Percentiles rank a stretch among this genome's conserved stretches.
Conservation (phyloP, 495 filamentous ascomycete genomes). For the Schizothecium vesticola region DNA sequence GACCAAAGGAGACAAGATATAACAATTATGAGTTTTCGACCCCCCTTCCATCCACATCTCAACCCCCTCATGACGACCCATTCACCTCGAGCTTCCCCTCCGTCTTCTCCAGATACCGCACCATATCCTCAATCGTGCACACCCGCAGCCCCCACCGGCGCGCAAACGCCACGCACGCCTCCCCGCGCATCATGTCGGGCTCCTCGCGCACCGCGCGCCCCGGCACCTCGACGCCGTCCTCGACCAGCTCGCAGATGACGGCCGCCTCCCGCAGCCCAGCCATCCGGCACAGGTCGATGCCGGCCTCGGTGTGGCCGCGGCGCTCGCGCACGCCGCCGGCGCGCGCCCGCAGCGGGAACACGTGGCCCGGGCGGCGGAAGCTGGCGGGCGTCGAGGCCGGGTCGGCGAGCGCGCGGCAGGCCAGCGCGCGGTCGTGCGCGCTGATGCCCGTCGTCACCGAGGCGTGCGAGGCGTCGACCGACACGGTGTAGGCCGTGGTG, state of each 20-base stretch:
- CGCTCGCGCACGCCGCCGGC: conserved; percentile 75
- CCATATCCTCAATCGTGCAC: conserved; percentile 90
- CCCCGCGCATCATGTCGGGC: conserved; percentile 86
- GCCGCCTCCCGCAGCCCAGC: conserved; percentile 68
- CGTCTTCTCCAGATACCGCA: conserved; percentile 67
- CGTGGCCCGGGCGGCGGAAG: conserved; percentile 84
- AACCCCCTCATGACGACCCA: conserved; percentile 21
- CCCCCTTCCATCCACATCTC: background rate
- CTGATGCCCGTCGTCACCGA: conserved; percentile 84
- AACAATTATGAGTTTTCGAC: background rate
- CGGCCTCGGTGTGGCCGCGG: conserved; percentile 87
- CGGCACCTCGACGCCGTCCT: conserved; percentile 61
- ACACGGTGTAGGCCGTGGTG: conserved; percentile 85
- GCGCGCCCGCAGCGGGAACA: conserved; percentile 77
- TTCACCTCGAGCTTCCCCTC: conserved; percentile 46
- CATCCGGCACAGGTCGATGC: conserved; percentile 77
- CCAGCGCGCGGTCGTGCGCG: conserved; percentile 79
- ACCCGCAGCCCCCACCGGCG: conserved; percentile 84
- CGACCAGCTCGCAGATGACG: conserved; percentile 83
- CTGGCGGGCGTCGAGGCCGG: conserved; percentile 47
- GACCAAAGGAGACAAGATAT: background rate
- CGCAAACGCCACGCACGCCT: conserved; percentile 86
- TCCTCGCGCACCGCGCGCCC: conserved; percentile 52
- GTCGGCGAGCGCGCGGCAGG: conserved; percentile 73
- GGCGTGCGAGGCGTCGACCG: conserved; percentile 68